Evolutionary conservation across 441 rosid species (phyloP), one percentile per base, ranked within the genome.

Genomic region (Adansonia madagascariensis): DNA sequence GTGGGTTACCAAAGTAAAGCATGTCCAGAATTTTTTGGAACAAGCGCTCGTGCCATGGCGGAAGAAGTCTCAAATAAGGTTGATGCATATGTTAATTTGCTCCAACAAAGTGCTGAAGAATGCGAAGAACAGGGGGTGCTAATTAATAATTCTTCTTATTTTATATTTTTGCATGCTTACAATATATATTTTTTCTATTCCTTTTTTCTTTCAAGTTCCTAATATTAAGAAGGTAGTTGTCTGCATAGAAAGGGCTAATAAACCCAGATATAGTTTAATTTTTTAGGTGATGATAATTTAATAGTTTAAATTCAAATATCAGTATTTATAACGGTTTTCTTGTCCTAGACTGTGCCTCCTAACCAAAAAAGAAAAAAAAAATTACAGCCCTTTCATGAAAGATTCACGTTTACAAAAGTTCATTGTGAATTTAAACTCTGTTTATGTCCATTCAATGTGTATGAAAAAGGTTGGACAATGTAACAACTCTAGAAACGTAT

Each of bases 1-100:
- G 91, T 88, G 91, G 91, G 91, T 71, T 86, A 83, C 78, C 86
- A 81, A 11, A 14, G 78, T 53, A 85, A 76, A 79, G 80, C 81
- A 39, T 75, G 72, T 14, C 62, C 84, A 0, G 88, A 83, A 12
- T 60, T 79, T 18, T 84, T 83, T 50, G 85, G 82, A 60, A 75
- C 83, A 10, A 87, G 85, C 53, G 11, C 22, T 3, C 83, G 87
- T 9, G 86, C 84, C 17, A 78, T 85, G 80, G 88, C 83, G 80
- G 91, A 85, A 67, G 90, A 90, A 77, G 83, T 87, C 47, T 59
- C 80, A 46, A 81, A 74, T 79, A 88, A 81, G 78, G 79, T 85
- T 17, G 88, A 86, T 31, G 17, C 44, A 0, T 90, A 82, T 59
- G 78, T 73, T n/a, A 76, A 47, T 80, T 86, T 83, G 91, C 88